Evolutionary conservation across 1,139 yeast genomes (phyloP), one percentile per base, ranked within the genome.

Genomic region (Saccharomyces hybrid): DNA sequence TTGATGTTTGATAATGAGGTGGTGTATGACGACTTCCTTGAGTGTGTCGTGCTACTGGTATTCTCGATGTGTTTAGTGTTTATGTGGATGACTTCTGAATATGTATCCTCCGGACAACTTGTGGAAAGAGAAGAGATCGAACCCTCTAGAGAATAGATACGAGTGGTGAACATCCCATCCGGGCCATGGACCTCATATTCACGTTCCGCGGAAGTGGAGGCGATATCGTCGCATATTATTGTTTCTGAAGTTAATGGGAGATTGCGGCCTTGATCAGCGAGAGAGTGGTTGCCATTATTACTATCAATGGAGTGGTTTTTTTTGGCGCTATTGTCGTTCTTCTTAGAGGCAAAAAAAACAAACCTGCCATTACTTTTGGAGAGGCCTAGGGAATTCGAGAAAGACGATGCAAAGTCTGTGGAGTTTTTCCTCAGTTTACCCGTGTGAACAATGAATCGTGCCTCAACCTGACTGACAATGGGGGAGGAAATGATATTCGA

Each of bases 401-500:
- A 16, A 16, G 42, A 38, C 5, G 23, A 8, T 9, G 42, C 25
- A 38, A 38, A 38, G 8, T 38, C 42, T 1, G 8, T 8, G 42
- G 13, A 38, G 13, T 38, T 38, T 1, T 38, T 38, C 23, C 42
- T 38, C 25, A 50, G 27, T 53, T 53, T 41, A 6, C 44, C 25
- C 11, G 11, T 31, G 14, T 50, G 29, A 4, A 38, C 44, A 11
- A 42, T 46, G 32, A 55, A 55, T 20, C 57, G 27, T 1, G 52
- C n/a, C 20, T 53, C 54, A n/a, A 55, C 56, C 5, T 31, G 23
- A 13, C 16, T 26, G 1, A 55, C 56, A 2, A 26, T 11, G 1
- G 57, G 57, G 4, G 57, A 55, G 16, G 27, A 25, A 28, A 48
- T 44, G 8, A 41, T 49, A 46, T 47, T 55, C 1, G 54, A 51